phyloP scores from a whole-genome alignment of 1,284 basidiomycete genomes.

The Dichomitus squalens region DNA sequence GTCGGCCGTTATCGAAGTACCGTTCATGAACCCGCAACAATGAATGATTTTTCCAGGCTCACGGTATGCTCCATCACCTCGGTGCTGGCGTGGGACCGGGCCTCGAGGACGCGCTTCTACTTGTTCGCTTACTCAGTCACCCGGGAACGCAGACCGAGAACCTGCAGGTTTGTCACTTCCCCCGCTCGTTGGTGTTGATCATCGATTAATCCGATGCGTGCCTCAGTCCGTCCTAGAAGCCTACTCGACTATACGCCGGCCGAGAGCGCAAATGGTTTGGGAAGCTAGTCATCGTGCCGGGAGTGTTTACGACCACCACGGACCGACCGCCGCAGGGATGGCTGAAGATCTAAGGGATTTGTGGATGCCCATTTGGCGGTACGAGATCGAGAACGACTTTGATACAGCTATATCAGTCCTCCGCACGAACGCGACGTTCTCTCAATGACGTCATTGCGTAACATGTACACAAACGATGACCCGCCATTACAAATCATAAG shows the following conservation, averaged over 20 bases:
- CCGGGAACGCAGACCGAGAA: conserved; percentile 44
- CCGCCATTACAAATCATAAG: neutral
- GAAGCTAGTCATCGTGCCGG: conserved; percentile 42
- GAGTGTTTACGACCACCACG: conserved; percentile 31
- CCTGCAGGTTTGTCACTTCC: conserved; percentile 42
- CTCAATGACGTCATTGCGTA: neutral
- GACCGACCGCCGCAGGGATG: conserved; percentile 23
- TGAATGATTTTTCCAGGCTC: conserved; percentile 42
- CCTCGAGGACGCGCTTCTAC: conserved; percentile 59
- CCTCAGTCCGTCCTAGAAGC: conserved; percentile 43
- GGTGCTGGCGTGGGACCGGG: conserved; percentile 66
- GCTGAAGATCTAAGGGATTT: conserved; percentile 37
- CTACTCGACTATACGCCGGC: conserved; percentile 49
- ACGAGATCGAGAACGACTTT: conserved; percentile 45
- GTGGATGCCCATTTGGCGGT: conserved; percentile 52
- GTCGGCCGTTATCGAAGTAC: conserved; percentile 17
- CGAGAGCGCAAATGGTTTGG: conserved; percentile 50
- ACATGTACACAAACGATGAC: neutral
- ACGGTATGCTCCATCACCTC: conserved; percentile 61
- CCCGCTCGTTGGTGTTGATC: too few relatives aligned
- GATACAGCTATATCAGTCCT: too few relatives aligned
- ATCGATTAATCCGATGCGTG: neutral
- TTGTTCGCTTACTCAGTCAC: conserved; percentile 52
- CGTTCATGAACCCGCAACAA: too few relatives aligned
- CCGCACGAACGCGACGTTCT: conserved; percentile 18